Conservation (phyloP, 2,329 filamentous ascomycete species). For the Venturia nashicola region DNA sequence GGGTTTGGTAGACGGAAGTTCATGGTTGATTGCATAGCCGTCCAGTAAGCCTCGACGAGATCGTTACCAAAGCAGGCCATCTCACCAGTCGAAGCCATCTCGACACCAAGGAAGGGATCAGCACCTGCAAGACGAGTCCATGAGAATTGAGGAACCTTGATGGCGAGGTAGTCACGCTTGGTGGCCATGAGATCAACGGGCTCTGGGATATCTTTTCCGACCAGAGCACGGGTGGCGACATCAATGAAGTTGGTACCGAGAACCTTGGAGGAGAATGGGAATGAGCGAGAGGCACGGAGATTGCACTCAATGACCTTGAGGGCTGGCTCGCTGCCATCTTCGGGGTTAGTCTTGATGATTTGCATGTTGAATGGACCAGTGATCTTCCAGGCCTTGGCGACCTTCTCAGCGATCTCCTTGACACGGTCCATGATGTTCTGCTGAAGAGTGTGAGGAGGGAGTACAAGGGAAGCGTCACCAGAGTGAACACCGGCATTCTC, state of each 20-base stretch:
- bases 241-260: constrained; percentile 96
- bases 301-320: constrained; percentile 99
- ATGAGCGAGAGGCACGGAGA: constrained; percentile 89
- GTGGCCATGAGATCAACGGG: constrained; percentile 78
- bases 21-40: constrained; percentile 92
- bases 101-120: constrained; percentile 93
- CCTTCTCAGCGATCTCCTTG: constrained; percentile 92
- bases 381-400: constrained; percentile 93
- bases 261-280: constrained; percentile 97
- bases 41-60: constrained; percentile 94
- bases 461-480: constrained; percentile 86
- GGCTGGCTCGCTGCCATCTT: constrained; percentile 59
- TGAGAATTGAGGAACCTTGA: constrained; percentile 97
- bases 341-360: constrained; percentile 83
- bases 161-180: constrained; percentile 85
- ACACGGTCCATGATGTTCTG: constrained; percentile 67
- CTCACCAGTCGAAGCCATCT: constrained; percentile 95
- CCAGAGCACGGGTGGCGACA: constrained; percentile 81
- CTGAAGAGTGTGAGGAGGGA: constrained; percentile 75
- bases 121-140: constrained; percentile 97
- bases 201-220: constrained; percentile 72
- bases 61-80: constrained; percentile 98
- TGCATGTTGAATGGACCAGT: constrained; percentile 99
- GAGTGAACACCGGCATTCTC: constrained; percentile 98
- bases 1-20: constrained; percentile 96